phyloP scores from a whole-genome alignment of 306 rosid species.

The Fagus sylvatica region DNA sequence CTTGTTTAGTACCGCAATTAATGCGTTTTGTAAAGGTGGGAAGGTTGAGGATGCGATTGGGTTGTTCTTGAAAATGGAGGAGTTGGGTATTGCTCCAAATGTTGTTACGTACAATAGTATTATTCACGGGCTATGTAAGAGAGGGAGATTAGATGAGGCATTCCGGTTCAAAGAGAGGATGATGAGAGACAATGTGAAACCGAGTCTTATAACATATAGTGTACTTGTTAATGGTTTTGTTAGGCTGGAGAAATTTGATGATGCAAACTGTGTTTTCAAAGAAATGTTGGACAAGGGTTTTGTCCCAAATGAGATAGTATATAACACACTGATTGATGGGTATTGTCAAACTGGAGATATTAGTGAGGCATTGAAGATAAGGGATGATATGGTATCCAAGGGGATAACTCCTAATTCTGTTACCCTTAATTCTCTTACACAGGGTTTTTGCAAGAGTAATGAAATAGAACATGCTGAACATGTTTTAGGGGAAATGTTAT shows the following conservation, averaged over 20 bases:
- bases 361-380: slow-evolving; percentile 53
- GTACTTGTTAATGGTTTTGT: slow-evolving; percentile 60
- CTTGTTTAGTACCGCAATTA: slow-evolving; percentile 55
- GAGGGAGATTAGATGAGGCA: slow-evolving; percentile 58
- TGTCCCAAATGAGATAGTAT: slow-evolving; percentile 59
- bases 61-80: slow-evolving; percentile 58
- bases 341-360: slow-evolving; percentile 59
- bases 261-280: slow-evolving; percentile 42
- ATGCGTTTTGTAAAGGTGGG: slow-evolving; percentile 55
- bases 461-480: slow-evolving; percentile 52
- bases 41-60: slow-evolving; percentile 54
- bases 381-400: slow-evolving; percentile 59
- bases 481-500: slow-evolving; percentile 39
- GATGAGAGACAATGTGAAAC: slow-evolving; percentile 44
- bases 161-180: slow-evolving; percentile 53
- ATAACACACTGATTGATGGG: slow-evolving; percentile 60
- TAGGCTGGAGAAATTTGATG: slow-evolving; percentile 51
- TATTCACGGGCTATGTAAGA: slow-evolving; percentile 68
- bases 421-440: slow-evolving; percentile 59
- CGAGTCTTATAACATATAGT: slow-evolving; percentile 57
- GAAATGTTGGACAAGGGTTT: slow-evolving; percentile 58
- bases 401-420: slow-evolving; percentile 61
- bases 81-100: slow-evolving; percentile 55
- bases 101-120: slow-evolving; percentile 66
- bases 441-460: slow-evolving; percentile 54